These are phyloP conservation scores for Thymus quinquecostatus DNA, from an alignment of 257 asterid species.

Conservation along the genomic window DNA sequence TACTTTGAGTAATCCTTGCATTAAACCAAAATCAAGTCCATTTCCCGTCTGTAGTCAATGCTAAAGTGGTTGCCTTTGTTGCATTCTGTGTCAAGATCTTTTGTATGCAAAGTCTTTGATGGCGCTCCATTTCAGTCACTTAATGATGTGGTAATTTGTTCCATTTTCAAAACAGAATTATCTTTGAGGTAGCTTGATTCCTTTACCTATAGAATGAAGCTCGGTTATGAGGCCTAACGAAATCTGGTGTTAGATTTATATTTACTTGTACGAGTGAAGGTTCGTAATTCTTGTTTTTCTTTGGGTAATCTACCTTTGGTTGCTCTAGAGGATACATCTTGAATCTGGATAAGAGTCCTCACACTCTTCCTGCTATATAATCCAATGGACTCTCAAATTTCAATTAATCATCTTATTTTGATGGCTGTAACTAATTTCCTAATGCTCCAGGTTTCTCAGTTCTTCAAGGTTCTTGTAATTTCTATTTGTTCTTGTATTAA, in stretches of 20 bases:
- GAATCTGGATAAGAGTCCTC: too few species aligned
- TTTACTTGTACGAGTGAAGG: neutral
- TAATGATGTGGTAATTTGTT: too few species aligned
- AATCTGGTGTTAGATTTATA: neutral
- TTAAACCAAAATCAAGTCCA: constrained; percentile 3
- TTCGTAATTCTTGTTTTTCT: neutral
- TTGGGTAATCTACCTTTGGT: neutral
- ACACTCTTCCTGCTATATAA: too few species aligned
- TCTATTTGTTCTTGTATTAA: too few species aligned
- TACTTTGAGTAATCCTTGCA: constrained; percentile 11
- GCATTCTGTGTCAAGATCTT: neutral
- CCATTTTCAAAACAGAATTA: neutral
- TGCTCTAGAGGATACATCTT: too few species aligned
- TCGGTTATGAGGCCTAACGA: too few species aligned
- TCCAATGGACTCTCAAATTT: too few species aligned
- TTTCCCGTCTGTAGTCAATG: neutral
- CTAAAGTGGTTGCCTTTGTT: neutral
- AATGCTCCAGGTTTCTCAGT: too few species aligned
- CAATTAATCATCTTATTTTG: too few species aligned
- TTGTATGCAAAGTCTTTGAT: neutral
- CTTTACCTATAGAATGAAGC: too few species aligned
- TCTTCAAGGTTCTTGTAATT: too few species aligned
- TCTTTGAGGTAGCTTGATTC: neutral
- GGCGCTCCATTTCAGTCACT: neutral
- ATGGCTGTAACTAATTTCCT: too few species aligned